Evolutionary conservation across 1,139 yeast genomes (phyloP), one percentile per base, ranked within the genome.

Genomic region (Taphrina betulina): DNA sequence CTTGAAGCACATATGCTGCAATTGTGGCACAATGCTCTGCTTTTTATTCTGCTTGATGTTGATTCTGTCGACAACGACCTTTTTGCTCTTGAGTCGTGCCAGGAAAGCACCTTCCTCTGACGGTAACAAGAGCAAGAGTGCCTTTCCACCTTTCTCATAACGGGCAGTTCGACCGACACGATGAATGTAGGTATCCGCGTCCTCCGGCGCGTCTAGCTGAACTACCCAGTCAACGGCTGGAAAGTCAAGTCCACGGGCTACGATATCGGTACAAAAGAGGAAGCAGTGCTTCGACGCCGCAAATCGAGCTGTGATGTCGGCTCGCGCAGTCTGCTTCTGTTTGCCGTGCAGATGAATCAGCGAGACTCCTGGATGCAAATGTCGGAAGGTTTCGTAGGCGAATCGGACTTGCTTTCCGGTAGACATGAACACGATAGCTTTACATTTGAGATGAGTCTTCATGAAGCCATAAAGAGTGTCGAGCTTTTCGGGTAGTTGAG

Each of bases 141-240:
- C 86, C 64, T 85, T 84, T 24, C 99, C 99, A 58, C 77, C 77
- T 66, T 92, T 83, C 22, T 96, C 96, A 65, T 86, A 89, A 64
- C 99, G 78, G 1, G 98, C 99, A 45, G 92, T 84, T 71, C 99
- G 81, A 1, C 99, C 99, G 2, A 89, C 98, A 67, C 99, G 78
- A 66, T 92, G 99, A 53, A 92, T 87, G 69, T 94, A 92, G 0
- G 98, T 94, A 28, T 94, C 94, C 1, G 84, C 81, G 69, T 90
- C 96, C 69, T 92, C 99, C 0, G 99, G 98, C 62, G 95, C 87
- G 70, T 92, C 99, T 0, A 89, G 79, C 70, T 92, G 99, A 10
- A 92, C 75, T 19, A 92, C 96, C 99, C 99, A 92, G 66, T 92
- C 96, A 57, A 92, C 88, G 1, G 95, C 85, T 0, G 99, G 98